Conservation (phyloP, 2,329 filamentous ascomycete genomes). For the Hawksworthiomyces lignivorus region DNA sequence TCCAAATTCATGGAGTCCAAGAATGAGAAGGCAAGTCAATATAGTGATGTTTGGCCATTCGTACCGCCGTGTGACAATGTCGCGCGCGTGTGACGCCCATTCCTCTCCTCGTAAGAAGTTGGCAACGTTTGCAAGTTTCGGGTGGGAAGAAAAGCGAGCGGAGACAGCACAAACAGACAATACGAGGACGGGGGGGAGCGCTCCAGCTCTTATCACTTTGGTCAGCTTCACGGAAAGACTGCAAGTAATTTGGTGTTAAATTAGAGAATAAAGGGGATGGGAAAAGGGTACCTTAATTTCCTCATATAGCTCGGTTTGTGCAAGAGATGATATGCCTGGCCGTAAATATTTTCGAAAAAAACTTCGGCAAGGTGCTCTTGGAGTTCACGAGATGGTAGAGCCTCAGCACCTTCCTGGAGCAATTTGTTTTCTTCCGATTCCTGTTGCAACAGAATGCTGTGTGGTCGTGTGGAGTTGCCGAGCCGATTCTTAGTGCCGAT, state of each 20-base stretch:
- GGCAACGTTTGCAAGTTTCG: slow-evolving; percentile 58
- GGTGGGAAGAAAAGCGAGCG: slow-evolving; percentile 89
- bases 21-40: slow-evolving; percentile 77
- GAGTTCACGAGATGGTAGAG: slow-evolving; percentile 74
- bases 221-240: too few species aligned
- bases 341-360: slow-evolving; percentile 93
- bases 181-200: slow-evolving; percentile 80
- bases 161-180: slow-evolving; percentile 93
- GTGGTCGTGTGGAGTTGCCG: slow-evolving; percentile 17
- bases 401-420: slow-evolving; percentile 72
- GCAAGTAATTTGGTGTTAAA: too few species aligned
- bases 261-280: not conserved
- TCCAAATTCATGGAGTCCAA: slow-evolving; percentile 91
- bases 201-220: slow-evolving; percentile 69
- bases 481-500: slow-evolving; percentile 43
- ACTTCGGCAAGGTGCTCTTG: slow-evolving; percentile 91
- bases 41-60: slow-evolving; percentile 97
- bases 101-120: slow-evolving; percentile 84
- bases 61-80: slow-evolving; percentile 79
- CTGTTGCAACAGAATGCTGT: slow-evolving; percentile 43
- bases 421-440: slow-evolving; percentile 69
- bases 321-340: slow-evolving; percentile 86
- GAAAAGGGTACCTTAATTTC: slow-evolving; percentile 53
- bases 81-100: slow-evolving; percentile 81
- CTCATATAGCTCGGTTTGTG: slow-evolving; percentile 98